Conservation (phyloP, 225 moss, liverwort and hornwort genomes). For the Thuidium tamariscinum region DNA sequence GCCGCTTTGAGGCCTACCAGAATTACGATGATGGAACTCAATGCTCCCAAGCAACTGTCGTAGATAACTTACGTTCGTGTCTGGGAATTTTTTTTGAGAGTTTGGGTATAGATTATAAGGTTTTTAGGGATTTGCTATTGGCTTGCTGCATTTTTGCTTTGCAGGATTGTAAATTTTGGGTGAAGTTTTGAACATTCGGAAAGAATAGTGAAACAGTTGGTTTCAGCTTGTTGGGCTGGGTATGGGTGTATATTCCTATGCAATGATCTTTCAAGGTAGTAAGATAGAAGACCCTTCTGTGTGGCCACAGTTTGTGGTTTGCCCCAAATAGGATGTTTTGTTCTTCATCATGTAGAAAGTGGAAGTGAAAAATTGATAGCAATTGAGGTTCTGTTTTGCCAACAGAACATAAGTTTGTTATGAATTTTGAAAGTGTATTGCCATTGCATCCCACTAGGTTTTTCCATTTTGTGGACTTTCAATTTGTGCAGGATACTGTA, state of each 20-base stretch:
- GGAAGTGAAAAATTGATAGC: background rate
- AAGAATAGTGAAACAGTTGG: background rate
- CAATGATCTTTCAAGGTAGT: background rate
- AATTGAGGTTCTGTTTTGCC: background rate
- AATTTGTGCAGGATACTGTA: background rate
- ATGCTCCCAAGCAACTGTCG: background rate
- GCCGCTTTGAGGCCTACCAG: slow-evolving; percentile 8
- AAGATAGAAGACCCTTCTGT: background rate
- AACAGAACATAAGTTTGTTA: background rate
- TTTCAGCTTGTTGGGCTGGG: background rate
- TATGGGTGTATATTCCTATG: background rate
- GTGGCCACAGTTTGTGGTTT: background rate
- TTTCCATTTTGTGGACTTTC: background rate
- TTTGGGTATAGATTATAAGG: too few relatives aligned
- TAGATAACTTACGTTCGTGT: background rate
- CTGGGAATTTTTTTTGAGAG: background rate
- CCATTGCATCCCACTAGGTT: rapidly evolving
- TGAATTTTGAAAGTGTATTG: background rate
- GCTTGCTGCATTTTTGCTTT: background rate
- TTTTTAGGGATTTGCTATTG: background rate
- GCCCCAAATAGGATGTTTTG: background rate
- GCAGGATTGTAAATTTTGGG: background rate
- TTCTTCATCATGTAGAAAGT: background rate
- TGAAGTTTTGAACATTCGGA: background rate
- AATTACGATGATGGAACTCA: background rate